These are phyloP conservation scores for Pythium biforme DNA, from an alignment of 352 stramenopile species.

Conservation along the genomic window DNA sequence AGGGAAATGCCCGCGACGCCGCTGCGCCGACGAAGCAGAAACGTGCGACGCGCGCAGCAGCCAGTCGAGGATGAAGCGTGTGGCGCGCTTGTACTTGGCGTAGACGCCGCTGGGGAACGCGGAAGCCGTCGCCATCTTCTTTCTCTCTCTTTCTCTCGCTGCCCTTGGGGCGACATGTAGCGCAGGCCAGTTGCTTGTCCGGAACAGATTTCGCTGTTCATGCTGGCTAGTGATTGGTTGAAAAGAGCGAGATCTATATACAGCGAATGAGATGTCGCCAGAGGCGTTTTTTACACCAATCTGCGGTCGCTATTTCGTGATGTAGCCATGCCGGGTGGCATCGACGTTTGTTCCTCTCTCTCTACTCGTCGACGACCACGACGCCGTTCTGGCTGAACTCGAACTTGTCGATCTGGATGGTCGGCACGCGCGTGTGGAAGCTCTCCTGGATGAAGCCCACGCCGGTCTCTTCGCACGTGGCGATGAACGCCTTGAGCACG, in stretches of 20 bases:
- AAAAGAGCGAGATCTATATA: background rate
- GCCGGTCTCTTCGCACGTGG: conserved; percentile 14
- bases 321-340: background rate
- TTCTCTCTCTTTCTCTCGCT: too few species aligned
- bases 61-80: conserved; percentile 15
- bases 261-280: background rate
- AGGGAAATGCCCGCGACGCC: background rate
- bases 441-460: conserved; percentile 18
- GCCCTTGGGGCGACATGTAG: too few species aligned
- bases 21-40: background rate
- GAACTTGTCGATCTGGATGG: conserved; percentile 22
- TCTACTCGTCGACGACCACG: conserved; percentile 11
- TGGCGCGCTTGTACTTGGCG: conserved; percentile 19
- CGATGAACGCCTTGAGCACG: conserved; percentile 9
- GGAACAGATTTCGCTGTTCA: too few species aligned
- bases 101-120: conserved; percentile 11
- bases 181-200: too few species aligned
- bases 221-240: too few species aligned
- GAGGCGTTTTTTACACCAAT: background rate
- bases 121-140: background rate
- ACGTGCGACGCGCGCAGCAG: conserved; percentile 9
- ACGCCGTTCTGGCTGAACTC: conserved; percentile 21
- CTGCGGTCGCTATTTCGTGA: background rate
- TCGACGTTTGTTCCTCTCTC: background rate
- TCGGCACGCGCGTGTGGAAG: conserved; percentile 14